Conservation (phyloP, 352 stramenopile species). For the Globisporangium sylvaticum region DNA sequence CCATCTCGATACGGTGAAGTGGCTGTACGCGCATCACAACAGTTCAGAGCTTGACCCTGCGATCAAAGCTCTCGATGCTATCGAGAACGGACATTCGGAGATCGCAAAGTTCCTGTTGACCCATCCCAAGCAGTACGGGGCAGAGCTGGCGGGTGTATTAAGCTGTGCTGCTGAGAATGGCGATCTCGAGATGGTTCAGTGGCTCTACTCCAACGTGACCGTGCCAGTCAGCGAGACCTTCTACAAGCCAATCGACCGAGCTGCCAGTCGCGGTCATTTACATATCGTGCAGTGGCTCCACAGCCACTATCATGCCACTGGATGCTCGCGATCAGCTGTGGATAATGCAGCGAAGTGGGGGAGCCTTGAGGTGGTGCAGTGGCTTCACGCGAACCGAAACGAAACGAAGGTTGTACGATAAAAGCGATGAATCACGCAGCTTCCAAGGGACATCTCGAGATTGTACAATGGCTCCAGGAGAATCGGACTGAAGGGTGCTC, state of each 20-base stretch:
- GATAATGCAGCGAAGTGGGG: too few relatives aligned
- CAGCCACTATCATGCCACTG: too few relatives aligned
- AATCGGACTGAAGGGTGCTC: not conserved
- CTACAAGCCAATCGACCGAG: too few relatives aligned
- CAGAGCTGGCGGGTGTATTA: not conserved
- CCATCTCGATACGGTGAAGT: not conserved
- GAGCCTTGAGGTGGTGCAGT: too few relatives aligned
- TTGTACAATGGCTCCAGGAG: not conserved
- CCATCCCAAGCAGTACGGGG: not conserved
- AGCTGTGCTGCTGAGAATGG: not conserved
- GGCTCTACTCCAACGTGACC: too few relatives aligned
- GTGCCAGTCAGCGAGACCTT: too few relatives aligned
- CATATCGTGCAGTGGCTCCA: too few relatives aligned
- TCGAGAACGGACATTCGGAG: not conserved
- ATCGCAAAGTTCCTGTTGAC: not conserved
- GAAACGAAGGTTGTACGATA: not conserved
- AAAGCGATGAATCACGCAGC: not conserved
- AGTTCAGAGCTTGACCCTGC: not conserved
- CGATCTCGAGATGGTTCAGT: not conserved
- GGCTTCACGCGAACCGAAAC: not conserved
- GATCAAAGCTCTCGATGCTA: not conserved
- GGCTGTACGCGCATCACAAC: not conserved
- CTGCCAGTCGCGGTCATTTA: too few relatives aligned
- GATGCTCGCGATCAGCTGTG: too few relatives aligned
- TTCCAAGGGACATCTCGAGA: not conserved